Percentiles rank a stretch among this genome's conserved stretches.
phyloP scores from a whole-genome alignment of 148 eudicot species.

The Tetragonia tetragonoides region DNA sequence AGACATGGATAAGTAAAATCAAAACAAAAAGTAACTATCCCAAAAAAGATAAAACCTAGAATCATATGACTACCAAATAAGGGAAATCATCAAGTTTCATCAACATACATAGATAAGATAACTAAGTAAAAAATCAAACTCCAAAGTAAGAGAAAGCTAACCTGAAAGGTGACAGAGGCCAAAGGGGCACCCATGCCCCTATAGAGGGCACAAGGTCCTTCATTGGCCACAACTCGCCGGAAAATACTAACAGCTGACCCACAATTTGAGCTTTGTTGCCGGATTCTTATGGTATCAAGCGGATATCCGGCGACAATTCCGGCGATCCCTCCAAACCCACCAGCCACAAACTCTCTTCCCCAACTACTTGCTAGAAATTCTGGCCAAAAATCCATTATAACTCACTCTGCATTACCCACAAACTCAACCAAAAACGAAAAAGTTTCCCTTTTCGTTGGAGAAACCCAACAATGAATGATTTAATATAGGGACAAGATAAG shows the following conservation, averaged over 20 bases:
- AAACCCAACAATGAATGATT: neutral
- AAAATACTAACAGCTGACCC: constrained; percentile 62
- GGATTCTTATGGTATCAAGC: constrained; percentile 69
- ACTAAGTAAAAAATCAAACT: neutral
- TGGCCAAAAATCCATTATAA: constrained; percentile 89
- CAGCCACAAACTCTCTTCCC: constrained; percentile 94
- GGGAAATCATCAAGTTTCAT: neutral
- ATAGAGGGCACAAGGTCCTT: constrained; percentile 64
- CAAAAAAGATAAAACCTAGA: neutral
- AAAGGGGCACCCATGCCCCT: constrained; percentile 93
- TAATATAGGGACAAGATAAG: neutral
- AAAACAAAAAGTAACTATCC: too few species aligned
- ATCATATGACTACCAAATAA: neutral
- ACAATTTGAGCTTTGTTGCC: constrained; percentile 52
- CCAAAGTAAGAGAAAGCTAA: constrained; percentile 12
- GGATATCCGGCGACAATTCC: constrained; percentile 92
- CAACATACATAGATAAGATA: neutral
- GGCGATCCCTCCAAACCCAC: constrained; percentile 85
- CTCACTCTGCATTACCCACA: neutral
- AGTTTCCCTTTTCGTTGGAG: neutral
- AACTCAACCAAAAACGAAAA: neutral
- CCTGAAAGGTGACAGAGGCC: constrained; percentile 92
- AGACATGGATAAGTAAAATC: too few species aligned
- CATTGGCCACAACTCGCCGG: constrained; percentile 42
- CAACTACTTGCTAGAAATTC: constrained; percentile 83